Base-by-base conservation (phyloP, 2,329 filamentous ascomycete genomes). In the Neofusicoccum ribis region DNA sequence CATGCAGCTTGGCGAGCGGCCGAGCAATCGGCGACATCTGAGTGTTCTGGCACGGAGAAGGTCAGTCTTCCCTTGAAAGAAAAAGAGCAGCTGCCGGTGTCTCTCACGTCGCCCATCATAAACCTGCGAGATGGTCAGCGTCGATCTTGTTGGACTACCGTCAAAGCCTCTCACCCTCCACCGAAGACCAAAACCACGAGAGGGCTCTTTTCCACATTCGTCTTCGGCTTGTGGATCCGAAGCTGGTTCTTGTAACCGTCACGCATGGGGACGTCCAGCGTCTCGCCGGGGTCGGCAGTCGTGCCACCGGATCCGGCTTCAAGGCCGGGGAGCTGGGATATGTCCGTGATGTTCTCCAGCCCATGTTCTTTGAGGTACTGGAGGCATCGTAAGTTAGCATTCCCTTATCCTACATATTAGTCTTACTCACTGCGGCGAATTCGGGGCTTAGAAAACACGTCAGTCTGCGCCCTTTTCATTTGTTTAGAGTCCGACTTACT, bases 251-350 rank as follows among this genome's bases (percentile, higher is more conserved):
- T 6, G 41, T 36, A 37, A 15, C 56, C 56, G 27, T 59, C 56
- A 41, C 56, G 56, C 56, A 59, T 59, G 56, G 56, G 41, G 17
- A 59, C 43, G 8, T 37, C 41, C 37, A 59, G 36, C 9, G 15
- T 31, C 14, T 20, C 3, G 15, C 56, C 56, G 1, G 17, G 27
- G 15, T 59, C 41, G 17, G 8, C 6, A 44, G 11, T 17, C 3
- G 37, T 12, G n/a, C 6, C 6, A 12, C 23, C 51, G 12, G 39
- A n/a, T 5, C 5, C 9, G 1, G 37, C 54, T n/a, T 36, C 56
- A 1, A 59, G 41, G 27, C 56, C 56, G 15, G 56, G 43, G 4
- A 59, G 41, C 4, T 59, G 3, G n/a, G 41, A 2, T 5, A 59
- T 17, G 23, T 17, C 20, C 4, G 23, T 36, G 39, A 47, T 36